Percentiles rank a stretch among this genome's conserved stretches.
These are phyloP conservation scores for Trichosporon sp. DNA, from an alignment of 1,284 basidiomycete species.

Conservation along the genomic window DNA sequence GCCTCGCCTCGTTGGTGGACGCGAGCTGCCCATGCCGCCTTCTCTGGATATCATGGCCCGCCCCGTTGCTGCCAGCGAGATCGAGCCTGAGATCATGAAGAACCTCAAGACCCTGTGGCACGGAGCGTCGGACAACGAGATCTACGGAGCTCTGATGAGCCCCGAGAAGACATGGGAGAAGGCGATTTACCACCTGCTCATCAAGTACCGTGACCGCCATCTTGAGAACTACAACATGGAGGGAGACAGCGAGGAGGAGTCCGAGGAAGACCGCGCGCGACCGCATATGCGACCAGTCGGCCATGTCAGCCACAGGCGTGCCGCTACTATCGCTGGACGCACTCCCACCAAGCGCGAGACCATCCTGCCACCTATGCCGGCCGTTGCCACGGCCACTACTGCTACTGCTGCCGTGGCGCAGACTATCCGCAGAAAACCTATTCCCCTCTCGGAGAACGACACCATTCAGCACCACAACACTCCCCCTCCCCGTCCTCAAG, in stretches of 20 bases:
- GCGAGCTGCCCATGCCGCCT: constrained; percentile 66
- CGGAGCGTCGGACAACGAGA: constrained; percentile 69
- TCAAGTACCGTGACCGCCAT: constrained; percentile 72
- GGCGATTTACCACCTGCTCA: constrained; percentile 82
- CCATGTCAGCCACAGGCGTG: constrained; percentile 13
- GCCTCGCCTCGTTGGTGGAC: constrained; percentile 62
- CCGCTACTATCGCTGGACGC: constrained; percentile 12
- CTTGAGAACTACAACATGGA: constrained; percentile 68
- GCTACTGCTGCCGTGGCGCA: constrained; percentile 32
- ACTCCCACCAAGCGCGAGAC: constrained; percentile 10
- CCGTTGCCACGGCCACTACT: neutral
- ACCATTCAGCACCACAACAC: constrained; percentile 41
- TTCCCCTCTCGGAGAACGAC: constrained; percentile 50
- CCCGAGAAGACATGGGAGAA: constrained; percentile 82
- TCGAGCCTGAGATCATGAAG: constrained; percentile 86
- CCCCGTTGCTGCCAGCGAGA: constrained; percentile 67
- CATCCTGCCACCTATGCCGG: constrained; percentile 10
- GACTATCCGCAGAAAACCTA: constrained; percentile 28
- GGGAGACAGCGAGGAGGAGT: constrained; percentile 44
- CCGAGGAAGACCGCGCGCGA: constrained; percentile 22
- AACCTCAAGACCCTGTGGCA: constrained; percentile 92
- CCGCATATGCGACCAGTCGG: constrained; percentile 32
- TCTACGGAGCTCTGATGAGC: constrained; percentile 67
- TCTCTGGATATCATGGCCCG: constrained; percentile 68
- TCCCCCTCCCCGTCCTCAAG: constrained; percentile 47